Evolutionary conservation across 768 basidiomycete species (phyloP), one percentile per base, ranked within the genome.

Genomic region (Mycena belliarum): DNA sequence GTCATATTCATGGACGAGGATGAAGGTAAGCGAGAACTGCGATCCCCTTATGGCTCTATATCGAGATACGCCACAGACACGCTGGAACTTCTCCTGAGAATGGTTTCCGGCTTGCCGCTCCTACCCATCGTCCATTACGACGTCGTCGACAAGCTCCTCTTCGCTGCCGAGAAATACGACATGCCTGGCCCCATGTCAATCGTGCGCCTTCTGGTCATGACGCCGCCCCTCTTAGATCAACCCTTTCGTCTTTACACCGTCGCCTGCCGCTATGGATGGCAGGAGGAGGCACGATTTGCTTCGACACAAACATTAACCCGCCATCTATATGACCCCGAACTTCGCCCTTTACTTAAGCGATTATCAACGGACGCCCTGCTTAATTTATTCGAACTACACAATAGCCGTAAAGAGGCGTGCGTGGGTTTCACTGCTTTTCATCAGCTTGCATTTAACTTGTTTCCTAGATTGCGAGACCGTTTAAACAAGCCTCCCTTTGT

Each of bases 81-180:
- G 0, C 77, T 88, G 26, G 84, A 85, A 64, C 69, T 75, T 11
- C 70, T 88, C 4, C 73, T 88, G 4, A 80, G 80, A 59, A 85
- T 88, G 82, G 75, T 82, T 23, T 85, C 81, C 47, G 86, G 87
- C 10, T 74, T 86, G 12, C 74, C 83, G 0, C 75, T 88, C 20
- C 43, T 60, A 21, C 59, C 59, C 5, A 32, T 59, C 4, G 54
- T 32, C 18, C 18, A 80, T 1, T 83, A 80, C 66, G 84, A 86
- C 61, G 58, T 70, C 29, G 70, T 88, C 50, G 86, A 88, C 52
- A 69, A 76, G 4, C 64, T 88, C n/a, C 70, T 88, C 14, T 83
- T 78, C 52, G 83, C 84, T 0, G 81, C 85, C 0, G 85, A 88
- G 65, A 87, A 86, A 65, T 88, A 88, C 67, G 86, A 87, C 33